Conservation (phyloP, 257 asterid genomes). For the Nicotiana obtusifolia region DNA sequence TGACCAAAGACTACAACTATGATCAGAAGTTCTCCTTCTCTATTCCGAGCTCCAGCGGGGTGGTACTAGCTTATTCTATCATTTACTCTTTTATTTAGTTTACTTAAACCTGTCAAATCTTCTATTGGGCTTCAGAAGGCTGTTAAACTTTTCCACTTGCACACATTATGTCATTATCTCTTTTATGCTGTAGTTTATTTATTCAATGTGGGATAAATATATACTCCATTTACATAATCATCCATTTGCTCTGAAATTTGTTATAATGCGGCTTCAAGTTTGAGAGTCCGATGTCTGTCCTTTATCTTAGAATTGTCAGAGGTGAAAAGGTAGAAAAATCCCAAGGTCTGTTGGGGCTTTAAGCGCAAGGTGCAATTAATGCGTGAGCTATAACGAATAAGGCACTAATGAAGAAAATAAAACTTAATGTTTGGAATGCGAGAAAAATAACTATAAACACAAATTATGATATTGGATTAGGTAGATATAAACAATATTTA, state of each 20-base stretch:
- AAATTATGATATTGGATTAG: too few species aligned
- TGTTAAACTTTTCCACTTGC: not conserved
- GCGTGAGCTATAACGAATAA: not conserved
- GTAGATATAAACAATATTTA: too few species aligned
- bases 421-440: not conserved
- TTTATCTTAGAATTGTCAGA: not conserved
- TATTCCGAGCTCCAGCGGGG: slow-evolving; percentile 68
- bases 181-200: not conserved
- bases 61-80: slow-evolving; percentile 38
- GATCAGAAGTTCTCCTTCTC: slow-evolving; percentile 75
- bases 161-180: not conserved
- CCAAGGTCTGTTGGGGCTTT: not conserved
- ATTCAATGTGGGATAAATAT: not conserved
- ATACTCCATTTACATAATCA: not conserved
- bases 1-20: slow-evolving; percentile 77
- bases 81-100: not conserved
- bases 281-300: not conserved
- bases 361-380: not conserved
- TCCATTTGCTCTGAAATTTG: not conserved
- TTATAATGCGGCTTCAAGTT: not conserved
- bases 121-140: slow-evolving; percentile 5
- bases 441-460: not conserved
- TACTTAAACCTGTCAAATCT: not conserved
- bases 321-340: not conserved
- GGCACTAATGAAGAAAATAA: not conserved